Evolutionary conservation across 2,329 filamentous ascomycete species (phyloP).

Genomic region (Fusarium pseudocircinatum): DNA sequence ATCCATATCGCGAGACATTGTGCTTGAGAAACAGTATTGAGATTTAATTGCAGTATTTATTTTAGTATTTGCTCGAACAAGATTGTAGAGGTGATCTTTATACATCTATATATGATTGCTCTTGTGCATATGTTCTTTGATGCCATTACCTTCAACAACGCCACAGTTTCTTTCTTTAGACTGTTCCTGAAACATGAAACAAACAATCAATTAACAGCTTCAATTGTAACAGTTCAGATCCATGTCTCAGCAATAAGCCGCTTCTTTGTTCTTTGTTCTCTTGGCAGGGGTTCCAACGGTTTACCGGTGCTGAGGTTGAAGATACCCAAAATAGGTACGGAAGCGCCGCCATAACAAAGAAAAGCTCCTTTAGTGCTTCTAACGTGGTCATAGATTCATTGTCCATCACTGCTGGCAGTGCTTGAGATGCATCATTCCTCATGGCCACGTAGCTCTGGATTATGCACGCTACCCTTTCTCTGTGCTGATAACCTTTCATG

Average conservation of each 20-base stretch:
- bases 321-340: constrained; percentile 6
- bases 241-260: neutral
- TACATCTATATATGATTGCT: neutral
- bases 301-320: neutral
- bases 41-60: neutral
- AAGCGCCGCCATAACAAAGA: neutral
- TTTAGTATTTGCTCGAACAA: rapidly evolving
- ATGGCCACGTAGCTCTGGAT: neutral
- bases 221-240: neutral
- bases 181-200: neutral
- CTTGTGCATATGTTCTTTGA: too few relatives aligned
- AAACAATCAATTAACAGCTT: neutral
- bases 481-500: neutral
- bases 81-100: neutral
- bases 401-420: neutral
- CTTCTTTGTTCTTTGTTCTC: constrained; percentile 31
- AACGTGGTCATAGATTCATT: neutral
- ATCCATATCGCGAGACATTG: neutral
- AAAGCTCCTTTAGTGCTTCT: neutral
- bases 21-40: neutral
- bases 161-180: constrained; percentile 17
- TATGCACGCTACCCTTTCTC: neutral
- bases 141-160: neutral
- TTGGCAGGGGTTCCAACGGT: neutral
- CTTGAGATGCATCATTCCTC: neutral